Conservation (phyloP, 2,329 filamentous ascomycete genomes). For the Calycina herbarum region DNA sequence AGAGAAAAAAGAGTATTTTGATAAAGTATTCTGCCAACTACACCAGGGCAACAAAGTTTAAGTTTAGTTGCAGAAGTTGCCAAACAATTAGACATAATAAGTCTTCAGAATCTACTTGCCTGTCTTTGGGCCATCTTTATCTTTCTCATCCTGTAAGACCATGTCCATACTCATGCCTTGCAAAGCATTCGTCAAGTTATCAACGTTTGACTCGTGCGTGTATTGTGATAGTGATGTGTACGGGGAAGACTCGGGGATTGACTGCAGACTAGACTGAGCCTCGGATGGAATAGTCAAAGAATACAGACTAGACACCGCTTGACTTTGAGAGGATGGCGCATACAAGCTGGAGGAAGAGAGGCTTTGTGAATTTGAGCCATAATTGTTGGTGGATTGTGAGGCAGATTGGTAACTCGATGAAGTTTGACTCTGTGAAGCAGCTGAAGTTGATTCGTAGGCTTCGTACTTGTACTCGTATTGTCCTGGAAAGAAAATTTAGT, state of each 20-base stretch:
- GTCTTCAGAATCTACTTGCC: background rate
- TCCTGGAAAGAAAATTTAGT: background rate
- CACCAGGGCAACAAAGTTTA: too few relatives aligned
- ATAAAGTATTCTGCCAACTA: too few relatives aligned
- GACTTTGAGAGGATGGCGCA: background rate
- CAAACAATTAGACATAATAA: too few relatives aligned
- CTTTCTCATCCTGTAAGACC: background rate
- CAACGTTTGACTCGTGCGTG: background rate
- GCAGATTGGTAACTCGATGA: background rate
- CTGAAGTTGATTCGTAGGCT: background rate
- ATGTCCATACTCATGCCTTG: background rate
- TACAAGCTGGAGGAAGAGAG: background rate
- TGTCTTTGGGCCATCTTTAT: background rate
- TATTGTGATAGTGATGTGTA: background rate
- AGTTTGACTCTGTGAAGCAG: background rate
- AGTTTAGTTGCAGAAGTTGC: too few relatives aligned
- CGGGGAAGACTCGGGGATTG: background rate
- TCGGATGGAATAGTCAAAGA: background rate
- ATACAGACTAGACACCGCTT: too few relatives aligned
- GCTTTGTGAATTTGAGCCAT: background rate
- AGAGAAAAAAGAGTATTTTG: too few relatives aligned
- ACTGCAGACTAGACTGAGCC: too few relatives aligned
- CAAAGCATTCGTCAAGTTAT: background rate
- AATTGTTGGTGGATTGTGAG: background rate
- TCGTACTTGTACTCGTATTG: background rate